phyloP scores from a whole-genome alignment of 352 stramenopile species.

The Phytophthora nicotianae region DNA sequence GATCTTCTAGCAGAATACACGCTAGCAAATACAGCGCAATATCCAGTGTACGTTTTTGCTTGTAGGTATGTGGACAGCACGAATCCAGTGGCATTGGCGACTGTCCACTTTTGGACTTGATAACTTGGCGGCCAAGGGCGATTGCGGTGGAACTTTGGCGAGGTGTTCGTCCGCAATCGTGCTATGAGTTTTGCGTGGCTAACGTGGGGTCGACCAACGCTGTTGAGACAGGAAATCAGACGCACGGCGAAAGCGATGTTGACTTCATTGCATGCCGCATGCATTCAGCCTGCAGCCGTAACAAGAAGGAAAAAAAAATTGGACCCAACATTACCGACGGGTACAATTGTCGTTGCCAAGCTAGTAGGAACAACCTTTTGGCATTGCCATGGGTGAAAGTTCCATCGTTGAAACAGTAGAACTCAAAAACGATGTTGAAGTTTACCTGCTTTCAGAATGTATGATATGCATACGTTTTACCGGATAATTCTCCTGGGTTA shows the following conservation, averaged over 20 bases:
- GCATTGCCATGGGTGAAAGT: too few relatives aligned
- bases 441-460: neutral
- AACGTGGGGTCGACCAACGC: neutral
- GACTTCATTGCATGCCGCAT: conserved; percentile 1
- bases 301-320: neutral
- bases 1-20: neutral
- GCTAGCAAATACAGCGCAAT: neutral
- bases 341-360: neutral
- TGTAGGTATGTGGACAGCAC: neutral
- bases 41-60: neutral
- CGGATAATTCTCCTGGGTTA: neutral
- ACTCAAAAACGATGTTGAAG: neutral
- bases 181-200: neutral
- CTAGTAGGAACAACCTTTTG: too few relatives aligned
- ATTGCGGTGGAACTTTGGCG: conserved; percentile 5
- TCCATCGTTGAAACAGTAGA: neutral
- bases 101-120: conserved; percentile 2
- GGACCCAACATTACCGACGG: neutral
- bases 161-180: conserved; percentile 3
- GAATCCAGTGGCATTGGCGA: neutral
- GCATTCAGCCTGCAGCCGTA: neutral
- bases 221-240: conserved; percentile 36
- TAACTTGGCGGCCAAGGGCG: too few relatives aligned
- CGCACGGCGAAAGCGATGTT: conserved; percentile 17
- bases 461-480: neutral